Conservation (phyloP, 805 yeast species). For the Pichia phayaonensis region DNA sequence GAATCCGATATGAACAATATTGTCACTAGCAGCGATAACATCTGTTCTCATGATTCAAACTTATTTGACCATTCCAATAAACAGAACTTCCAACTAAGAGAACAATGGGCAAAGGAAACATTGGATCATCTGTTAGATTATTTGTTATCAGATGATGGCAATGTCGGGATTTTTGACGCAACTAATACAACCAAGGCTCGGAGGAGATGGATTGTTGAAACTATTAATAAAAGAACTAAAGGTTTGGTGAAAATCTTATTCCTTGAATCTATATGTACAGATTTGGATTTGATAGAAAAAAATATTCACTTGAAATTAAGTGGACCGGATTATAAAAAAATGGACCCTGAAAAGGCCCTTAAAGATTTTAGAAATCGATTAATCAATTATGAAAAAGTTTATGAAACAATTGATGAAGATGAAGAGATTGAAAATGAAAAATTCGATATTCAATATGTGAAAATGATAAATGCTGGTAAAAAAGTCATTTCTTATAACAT, state of each 20-base stretch:
- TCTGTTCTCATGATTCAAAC: constrained; percentile 26
- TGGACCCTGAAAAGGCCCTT: constrained; percentile 76
- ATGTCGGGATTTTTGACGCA: constrained; percentile 54
- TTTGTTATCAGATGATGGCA: constrained; percentile 34
- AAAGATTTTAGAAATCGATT: constrained; percentile 77
- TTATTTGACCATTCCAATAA: constrained; percentile 39
- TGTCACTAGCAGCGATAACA: neutral
- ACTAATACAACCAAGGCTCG: constrained; percentile 46
- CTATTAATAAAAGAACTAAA: constrained; percentile 28
- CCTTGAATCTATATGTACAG: constrained; percentile 78
- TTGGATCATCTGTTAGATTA: constrained; percentile 38
- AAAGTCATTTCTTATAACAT: constrained; percentile 50
- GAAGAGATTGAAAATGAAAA: constrained; percentile 37
- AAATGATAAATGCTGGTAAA: constrained; percentile 56
- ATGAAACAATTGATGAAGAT: constrained; percentile 76
- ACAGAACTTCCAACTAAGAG: constrained; percentile 37
- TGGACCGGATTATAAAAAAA: constrained; percentile 87
- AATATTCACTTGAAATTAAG: constrained; percentile 78
- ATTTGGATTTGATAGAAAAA: constrained; percentile 67
- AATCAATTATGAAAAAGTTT: constrained; percentile 77
- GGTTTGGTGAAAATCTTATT: constrained; percentile 34
- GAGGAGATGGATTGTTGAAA: constrained; percentile 33
- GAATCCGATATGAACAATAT: neutral
- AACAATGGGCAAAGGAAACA: constrained; percentile 46
- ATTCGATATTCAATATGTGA: constrained; percentile 47